These are phyloP conservation scores for Lomentospora prolificans DNA, from an alignment of 2,329 filamentous ascomycete species.

Conservation along the genomic window DNA sequence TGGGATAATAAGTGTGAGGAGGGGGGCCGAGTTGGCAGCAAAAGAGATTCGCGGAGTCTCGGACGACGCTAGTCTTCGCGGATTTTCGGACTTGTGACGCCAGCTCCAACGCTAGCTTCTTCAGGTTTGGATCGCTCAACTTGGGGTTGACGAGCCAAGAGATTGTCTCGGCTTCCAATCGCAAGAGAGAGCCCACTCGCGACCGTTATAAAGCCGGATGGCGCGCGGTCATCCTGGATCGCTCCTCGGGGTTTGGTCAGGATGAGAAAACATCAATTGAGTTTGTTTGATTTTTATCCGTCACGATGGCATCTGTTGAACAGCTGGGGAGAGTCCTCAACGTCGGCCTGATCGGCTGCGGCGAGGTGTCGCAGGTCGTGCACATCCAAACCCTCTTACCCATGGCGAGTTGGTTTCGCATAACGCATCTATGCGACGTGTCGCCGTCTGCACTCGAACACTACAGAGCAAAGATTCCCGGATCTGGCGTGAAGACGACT, in stretches of 20 bases:
- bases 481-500: background rate
- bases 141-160: no score
- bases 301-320: background rate
- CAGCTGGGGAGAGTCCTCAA: background rate
- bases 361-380: conserved; percentile 8
- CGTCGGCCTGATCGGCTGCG: conserved; percentile 9
- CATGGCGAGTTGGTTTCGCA: background rate
- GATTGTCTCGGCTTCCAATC: no score
- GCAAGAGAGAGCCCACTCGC: no score
- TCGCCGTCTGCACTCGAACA: background rate
- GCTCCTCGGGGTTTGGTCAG: background rate
- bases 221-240: no score
- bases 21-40: background rate
- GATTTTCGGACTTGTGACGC: background rate
- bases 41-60: background rate
- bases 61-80: background rate
- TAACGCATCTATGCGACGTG: background rate
- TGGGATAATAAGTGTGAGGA: background rate
- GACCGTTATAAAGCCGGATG: no score
- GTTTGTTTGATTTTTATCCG: no score
- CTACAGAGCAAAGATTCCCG: background rate
- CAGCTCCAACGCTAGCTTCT: background rate
- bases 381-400: background rate
- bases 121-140: no score
- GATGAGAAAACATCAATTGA: background rate